Percentiles rank a stretch among this genome's conserved stretches.
Evolutionary conservation across 2,329 filamentous ascomycete genomes (phyloP).

Genomic region (Pseudocercospora vitis): DNA sequence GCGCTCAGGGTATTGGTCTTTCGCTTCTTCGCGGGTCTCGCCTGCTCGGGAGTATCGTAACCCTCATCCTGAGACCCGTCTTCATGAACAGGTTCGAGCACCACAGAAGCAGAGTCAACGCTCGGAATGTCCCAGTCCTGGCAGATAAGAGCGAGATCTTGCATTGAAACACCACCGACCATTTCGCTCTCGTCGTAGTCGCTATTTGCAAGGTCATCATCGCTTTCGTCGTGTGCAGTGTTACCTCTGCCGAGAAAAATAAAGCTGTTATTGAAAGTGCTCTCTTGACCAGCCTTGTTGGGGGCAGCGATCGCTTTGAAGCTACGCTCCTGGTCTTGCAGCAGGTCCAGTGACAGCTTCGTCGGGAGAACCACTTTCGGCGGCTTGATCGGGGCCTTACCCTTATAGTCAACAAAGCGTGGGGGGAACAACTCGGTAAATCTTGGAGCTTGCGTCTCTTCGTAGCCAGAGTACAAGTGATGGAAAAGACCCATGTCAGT

Average conservation of each 20-base stretch:
- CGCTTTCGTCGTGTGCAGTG: slow-evolving; percentile 51
- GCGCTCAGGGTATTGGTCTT: slow-evolving; percentile 47
- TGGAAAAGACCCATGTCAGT: slow-evolving; percentile 74
- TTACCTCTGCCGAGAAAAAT: slow-evolving; percentile 57
- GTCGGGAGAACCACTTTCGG: slow-evolving; percentile 81
- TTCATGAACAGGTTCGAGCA: slow-evolving; percentile 33
- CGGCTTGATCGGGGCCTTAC: slow-evolving; percentile 74
- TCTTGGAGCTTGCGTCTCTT: slow-evolving; percentile 69
- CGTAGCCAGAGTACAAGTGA: slow-evolving; percentile 78
- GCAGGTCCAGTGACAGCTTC: slow-evolving; percentile 84
- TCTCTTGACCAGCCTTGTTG: slow-evolving; percentile 45
- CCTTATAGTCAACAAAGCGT: slow-evolving; percentile 73
- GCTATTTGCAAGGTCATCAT: slow-evolving; percentile 52
- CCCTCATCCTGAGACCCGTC: slow-evolving; percentile 30
- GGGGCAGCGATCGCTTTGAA: slow-evolving; percentile 69
- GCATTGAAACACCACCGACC: slow-evolving; percentile 71
- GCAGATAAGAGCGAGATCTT: slow-evolving; percentile 81
- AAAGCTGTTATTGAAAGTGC: slow-evolving; percentile 42
- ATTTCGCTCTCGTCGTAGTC: slow-evolving; percentile 61
- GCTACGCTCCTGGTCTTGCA: slow-evolving; percentile 78
- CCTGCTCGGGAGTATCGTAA: slow-evolving; percentile 38
- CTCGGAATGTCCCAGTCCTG: slow-evolving; percentile 77
- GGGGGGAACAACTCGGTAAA: slow-evolving; percentile 83
- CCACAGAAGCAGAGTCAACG: slow-evolving; percentile 43
- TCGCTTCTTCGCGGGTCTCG: slow-evolving; percentile 63